Percentiles rank a stretch among this genome's conserved stretches.
phyloP scores from a whole-genome alignment of 768 basidiomycete species.

The Leccinum disarticulatum region DNA sequence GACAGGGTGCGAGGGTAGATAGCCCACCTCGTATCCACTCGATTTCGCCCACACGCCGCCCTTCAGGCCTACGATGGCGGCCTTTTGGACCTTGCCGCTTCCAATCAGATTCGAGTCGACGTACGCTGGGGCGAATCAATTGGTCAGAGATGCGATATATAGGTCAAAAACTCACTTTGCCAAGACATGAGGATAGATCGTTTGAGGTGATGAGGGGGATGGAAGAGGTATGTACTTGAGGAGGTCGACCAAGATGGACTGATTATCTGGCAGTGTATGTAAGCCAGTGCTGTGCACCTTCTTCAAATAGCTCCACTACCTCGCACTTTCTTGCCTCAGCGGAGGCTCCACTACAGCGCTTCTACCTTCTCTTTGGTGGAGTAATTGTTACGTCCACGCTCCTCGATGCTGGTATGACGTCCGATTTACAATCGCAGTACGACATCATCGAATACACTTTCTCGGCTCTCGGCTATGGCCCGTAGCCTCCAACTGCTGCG shows the following conservation, averaged over 20 bases:
- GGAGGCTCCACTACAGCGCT: not conserved
- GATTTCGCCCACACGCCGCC: conserved; percentile 34
- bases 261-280: conserved; percentile 32
- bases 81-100: conserved; percentile 64
- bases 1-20: not conserved
- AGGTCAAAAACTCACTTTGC: conserved; percentile 56
- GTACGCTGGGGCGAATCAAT: conserved; percentile 61
- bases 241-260: conserved; percentile 20
- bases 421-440: not conserved
- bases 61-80: conserved; percentile 47
- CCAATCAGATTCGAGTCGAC: conserved; percentile 81
- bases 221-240: not conserved
- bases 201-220: conserved; percentile 8
- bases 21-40: conserved; percentile 17
- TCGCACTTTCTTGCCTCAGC: too few species aligned
- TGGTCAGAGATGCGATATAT: not conserved
- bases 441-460: not conserved
- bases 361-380: not conserved
- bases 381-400: not conserved
- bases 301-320: too few species aligned
- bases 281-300: conserved; percentile 22
- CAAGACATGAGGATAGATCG: conserved; percentile 55
- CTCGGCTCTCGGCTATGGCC: not conserved
- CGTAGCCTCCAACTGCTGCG: not conserved
- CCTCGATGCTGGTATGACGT: not conserved